Percentiles rank a stretch among this genome's conserved stretches.
phyloP scores from a whole-genome alignment of 1,139 yeast species.

The Kodamaea sp. region DNA sequence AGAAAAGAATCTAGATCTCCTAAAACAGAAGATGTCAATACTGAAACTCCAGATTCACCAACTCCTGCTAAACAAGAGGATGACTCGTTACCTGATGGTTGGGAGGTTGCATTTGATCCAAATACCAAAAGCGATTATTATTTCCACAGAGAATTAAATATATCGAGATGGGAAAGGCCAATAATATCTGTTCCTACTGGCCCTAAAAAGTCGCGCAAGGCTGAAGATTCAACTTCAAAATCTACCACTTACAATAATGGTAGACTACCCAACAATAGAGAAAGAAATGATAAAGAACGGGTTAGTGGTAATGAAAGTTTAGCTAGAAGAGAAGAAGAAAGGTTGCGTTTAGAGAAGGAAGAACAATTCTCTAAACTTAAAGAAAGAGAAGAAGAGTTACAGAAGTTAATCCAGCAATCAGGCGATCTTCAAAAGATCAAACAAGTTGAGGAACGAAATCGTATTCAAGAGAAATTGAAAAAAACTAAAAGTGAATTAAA shows the following conservation, averaged over 20 bases:
- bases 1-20: conserved; percentile 23
- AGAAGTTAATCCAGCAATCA: conserved; percentile 34
- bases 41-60: not conserved
- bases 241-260: not conserved
- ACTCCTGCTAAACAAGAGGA: conserved; percentile 12
- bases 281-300: conserved; percentile 1
- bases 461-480: conserved; percentile 11
- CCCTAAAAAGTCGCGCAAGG: conserved; percentile 14
- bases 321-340: conserved; percentile 35
- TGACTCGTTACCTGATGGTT: conserved; percentile 46
- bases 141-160: conserved; percentile 45
- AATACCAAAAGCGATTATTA: conserved; percentile 45
- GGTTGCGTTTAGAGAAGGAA: conserved; percentile 32
- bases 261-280: not conserved
- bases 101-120: conserved; percentile 51
- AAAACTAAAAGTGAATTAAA: conserved; percentile 4
- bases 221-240: conserved; percentile 1
- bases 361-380: conserved; percentile 22
- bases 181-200: conserved; percentile 24
- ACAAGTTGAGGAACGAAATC: conserved; percentile 11
- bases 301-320: conserved; percentile 8
- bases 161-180: conserved; percentile 63
- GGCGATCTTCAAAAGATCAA: conserved; percentile 17
- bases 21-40: conserved; percentile 1
- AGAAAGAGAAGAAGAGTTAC: conserved; percentile 34